Percentiles rank a stretch among this genome's conserved stretches.
Conservation (phyloP, 352 stramenopile species). For the Phytophthora chlamydospora region DNA sequence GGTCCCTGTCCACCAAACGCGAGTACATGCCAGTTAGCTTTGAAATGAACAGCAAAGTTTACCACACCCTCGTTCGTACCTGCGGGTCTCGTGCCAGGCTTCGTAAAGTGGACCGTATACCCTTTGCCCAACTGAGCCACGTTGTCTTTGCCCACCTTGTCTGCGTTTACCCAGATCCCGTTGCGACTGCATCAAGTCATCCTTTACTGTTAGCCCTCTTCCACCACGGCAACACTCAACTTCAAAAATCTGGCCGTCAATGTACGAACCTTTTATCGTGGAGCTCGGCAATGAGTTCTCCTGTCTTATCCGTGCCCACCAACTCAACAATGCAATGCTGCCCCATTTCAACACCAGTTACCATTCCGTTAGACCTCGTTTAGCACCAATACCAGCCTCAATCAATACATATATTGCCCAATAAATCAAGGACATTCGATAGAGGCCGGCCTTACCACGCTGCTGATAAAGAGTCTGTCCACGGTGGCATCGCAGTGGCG, state of each 20-base stretch:
- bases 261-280: constrained; percentile 59
- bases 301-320: constrained; percentile 28
- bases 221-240: neutral
- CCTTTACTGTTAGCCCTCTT: neutral
- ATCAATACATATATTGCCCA: neutral
- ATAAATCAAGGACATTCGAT: neutral
- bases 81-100: constrained; percentile 48
- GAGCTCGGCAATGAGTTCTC: constrained; percentile 47
- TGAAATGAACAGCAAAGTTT: neutral
- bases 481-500: constrained; percentile 56
- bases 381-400: neutral
- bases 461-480: constrained; percentile 70
- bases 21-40: neutral
- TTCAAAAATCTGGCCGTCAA: neutral
- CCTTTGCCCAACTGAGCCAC: constrained; percentile 40
- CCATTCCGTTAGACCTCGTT: neutral
- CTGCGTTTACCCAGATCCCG: constrained; percentile 74
- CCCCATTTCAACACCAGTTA: neutral
- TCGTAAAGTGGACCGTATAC: constrained; percentile 76
- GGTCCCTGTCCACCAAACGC: constrained; percentile 32
- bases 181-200: constrained; percentile 50
- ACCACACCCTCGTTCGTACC: constrained; percentile 9
- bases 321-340: constrained; percentile 70
- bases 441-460: constrained; percentile 44
- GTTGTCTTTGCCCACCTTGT: constrained; percentile 50